phyloP scores from a whole-genome alignment of 2,329 filamentous ascomycete genomes.

The Fusarium mundagurra region DNA sequence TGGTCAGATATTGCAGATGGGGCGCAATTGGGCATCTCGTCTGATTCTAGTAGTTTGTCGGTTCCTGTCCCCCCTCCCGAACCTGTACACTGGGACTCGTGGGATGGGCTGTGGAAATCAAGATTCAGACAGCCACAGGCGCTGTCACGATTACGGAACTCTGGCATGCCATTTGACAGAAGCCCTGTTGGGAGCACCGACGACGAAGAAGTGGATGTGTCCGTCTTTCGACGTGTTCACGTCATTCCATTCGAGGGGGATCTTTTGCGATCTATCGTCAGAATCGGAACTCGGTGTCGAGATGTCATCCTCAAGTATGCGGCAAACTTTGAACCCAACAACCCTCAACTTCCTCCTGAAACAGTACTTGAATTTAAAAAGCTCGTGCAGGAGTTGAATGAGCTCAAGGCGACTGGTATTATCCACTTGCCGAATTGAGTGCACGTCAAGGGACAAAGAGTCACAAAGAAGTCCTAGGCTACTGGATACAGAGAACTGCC shows the following conservation, averaged over 20 bases:
- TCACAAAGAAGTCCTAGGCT: not conserved
- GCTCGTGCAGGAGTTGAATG: not conserved
- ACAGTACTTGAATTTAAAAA: rapidly evolving
- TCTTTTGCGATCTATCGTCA: not conserved
- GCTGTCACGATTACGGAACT: not conserved
- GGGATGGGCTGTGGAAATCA: not conserved
- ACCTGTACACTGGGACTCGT: not conserved
- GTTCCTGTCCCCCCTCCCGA: not conserved
- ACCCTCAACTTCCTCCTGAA: rapidly evolving
- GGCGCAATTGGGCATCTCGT: not conserved
- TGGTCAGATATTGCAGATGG: not conserved
- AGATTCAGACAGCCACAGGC: not conserved
- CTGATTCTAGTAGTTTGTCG: not conserved
- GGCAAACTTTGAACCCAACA: not conserved
- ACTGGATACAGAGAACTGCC: not conserved
- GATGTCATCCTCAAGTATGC: not conserved
- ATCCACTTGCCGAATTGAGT: not conserved
- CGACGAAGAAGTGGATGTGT: not conserved
- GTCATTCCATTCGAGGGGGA: not conserved
- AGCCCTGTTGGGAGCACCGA: not conserved
- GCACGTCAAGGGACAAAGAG: not conserved
- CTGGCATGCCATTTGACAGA: not conserved
- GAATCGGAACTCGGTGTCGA: not conserved
- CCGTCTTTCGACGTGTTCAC: not conserved
- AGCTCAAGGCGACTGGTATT: not conserved